Percentiles rank a stretch among this genome's conserved stretches.
These are phyloP conservation scores for Papilionanthe hybrid DNA, from an alignment of 116 monocot species.

Conservation along the genomic window DNA sequence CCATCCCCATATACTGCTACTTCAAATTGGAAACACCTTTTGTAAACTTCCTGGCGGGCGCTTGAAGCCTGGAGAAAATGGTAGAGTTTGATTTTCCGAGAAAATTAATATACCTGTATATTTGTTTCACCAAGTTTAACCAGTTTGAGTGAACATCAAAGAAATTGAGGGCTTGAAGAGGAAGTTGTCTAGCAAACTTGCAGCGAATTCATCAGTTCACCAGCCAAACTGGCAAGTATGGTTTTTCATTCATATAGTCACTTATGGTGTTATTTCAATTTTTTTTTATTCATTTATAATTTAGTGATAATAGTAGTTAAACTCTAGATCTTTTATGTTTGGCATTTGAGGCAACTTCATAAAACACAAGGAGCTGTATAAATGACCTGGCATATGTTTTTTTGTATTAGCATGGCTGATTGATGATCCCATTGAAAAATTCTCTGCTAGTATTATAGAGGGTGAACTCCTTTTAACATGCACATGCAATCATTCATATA, in stretches of 20 bases:
- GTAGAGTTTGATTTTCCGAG: conserved; percentile 17
- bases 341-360: not conserved
- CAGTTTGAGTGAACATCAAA: conserved; percentile 12
- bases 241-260: not conserved
- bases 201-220: conserved; percentile 55
- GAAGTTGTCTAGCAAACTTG: conserved; percentile 89
- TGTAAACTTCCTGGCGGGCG: conserved; percentile 96
- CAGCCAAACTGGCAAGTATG: conserved; percentile 92
- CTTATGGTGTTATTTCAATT: not conserved
- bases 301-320: not conserved
- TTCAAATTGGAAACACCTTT: conserved; percentile 96
- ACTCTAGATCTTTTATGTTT: not conserved
- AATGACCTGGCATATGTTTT: not conserved
- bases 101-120: not conserved
- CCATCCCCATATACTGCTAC: conserved; percentile 82
- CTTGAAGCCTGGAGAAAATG: conserved; percentile 94
- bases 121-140: conserved; percentile 3
- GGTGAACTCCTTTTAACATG: no score
- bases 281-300: not conserved
- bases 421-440: conserved; percentile 1
- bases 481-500: no score
- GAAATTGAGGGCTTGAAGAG: conserved; percentile 90
- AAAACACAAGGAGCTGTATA: not conserved
- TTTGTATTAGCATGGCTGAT: not conserved
- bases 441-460: no score